Evolutionary conservation across 345 rosid genomes (phyloP), one percentile per base, ranked within the genome.

Genomic region (Dipteronia sinensis): DNA sequence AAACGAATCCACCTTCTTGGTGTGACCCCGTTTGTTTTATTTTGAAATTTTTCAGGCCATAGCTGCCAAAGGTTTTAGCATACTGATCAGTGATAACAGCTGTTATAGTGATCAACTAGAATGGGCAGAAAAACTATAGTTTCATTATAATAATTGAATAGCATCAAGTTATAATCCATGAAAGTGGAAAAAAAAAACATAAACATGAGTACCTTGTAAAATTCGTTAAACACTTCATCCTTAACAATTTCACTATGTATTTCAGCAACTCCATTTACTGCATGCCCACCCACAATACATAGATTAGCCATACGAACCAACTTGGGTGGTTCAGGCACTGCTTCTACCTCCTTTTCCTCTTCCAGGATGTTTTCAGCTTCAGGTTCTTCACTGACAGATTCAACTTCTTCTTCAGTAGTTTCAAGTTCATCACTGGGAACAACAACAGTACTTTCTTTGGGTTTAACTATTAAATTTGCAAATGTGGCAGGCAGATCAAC

Each of bases 201-300:
- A 69, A 65, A 29, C 59, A 72, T 72, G 56, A 51, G 75, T 82
- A 88, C 94, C 93, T 90, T 61, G 53, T 83, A 84, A 67, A 92
- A 92, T 2, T 87, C 93, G 80, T 87, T 87, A 77, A 89, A 92
- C 11, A 90, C 97, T 76, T 89, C 93, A 66, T 87, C 78, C 79
- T 88, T 89, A 55, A 92, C 93, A 73, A 92, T 92, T 79, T 92
- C 92, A 78, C 91, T 92, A 58, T 92, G 97, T 81, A 90, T 92
- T 80, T 86, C 90, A 77, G 94, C 97, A 61, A 89, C 97, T 40
- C 94, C 97, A 78, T 92, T 92, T n/a, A 92, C 93, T 16, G 93
- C 89, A 87, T 81, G 86, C 70, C 94, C 90, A 64, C 90, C 89
- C 15, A 79, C 90, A 76, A 90, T 87, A 71, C 91, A 89, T 0